A percentile compares a stretch with the other conserved stretches of the same genome.
These are phyloP conservation scores for Graphilbum ipis-grandicollis DNA, from an alignment of 2,329 filamentous ascomycete species.

Conservation along the genomic window DNA sequence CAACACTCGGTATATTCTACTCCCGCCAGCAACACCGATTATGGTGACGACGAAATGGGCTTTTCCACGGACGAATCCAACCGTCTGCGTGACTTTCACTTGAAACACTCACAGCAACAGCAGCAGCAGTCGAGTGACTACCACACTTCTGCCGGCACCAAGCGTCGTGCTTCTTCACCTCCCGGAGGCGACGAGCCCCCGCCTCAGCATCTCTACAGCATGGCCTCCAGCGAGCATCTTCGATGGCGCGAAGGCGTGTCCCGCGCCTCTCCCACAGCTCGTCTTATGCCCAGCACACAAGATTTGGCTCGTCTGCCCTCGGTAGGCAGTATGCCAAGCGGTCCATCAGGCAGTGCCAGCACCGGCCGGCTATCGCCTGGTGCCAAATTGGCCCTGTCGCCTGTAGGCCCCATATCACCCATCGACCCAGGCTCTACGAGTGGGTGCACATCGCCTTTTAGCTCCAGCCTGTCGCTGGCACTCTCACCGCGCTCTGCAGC, in stretches of 20 bases:
- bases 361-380: conserved; percentile 26
- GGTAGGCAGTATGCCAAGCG: too few relatives aligned
- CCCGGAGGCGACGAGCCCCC: conserved; percentile 28
- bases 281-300: conserved; percentile 28
- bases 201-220: conserved; percentile 12
- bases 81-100: conserved; percentile 22
- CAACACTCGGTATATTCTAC: conserved; percentile 13
- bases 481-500: conserved; percentile 28
- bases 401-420: conserved; percentile 31
- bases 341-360: too few relatives aligned
- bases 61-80: conserved; percentile 27
- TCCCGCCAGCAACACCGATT: conserved; percentile 26
- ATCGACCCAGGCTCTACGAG: conserved; percentile 17
- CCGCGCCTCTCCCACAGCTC: conserved; percentile 34
- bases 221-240: conserved; percentile 24
- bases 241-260: conserved; percentile 30
- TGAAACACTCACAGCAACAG: conserved; percentile 21
- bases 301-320: conserved; percentile 15
- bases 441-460: conserved; percentile 29
- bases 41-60: conserved; percentile 30
- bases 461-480: conserved; percentile 27
- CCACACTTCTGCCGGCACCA: conserved; percentile 22
- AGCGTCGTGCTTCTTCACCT: conserved; percentile 38
- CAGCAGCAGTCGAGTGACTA: not conserved
- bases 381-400: conserved; percentile 16